These are phyloP conservation scores for Beauveria asiatica DNA, from an alignment of 2,329 filamentous ascomycete genomes.

Conservation along the genomic window DNA sequence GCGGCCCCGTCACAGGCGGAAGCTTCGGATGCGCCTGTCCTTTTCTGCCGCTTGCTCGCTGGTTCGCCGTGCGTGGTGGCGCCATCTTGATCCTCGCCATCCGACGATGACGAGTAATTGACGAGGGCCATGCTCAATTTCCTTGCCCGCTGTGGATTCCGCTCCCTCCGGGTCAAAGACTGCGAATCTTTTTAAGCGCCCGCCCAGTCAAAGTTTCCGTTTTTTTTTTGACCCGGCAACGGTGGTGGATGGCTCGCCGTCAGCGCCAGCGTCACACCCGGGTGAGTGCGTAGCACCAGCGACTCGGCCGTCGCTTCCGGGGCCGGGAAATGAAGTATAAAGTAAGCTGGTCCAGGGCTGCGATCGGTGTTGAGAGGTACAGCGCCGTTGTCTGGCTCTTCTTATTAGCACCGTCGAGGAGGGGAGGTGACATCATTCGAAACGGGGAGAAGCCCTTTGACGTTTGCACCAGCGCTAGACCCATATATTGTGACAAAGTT, in stretches of 20 bases:
- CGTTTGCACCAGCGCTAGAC: neutral
- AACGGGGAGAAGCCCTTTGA: neutral
- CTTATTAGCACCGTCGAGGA: neutral
- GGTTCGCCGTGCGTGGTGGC: neutral
- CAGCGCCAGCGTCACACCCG: neutral
- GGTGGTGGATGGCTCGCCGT: neutral
- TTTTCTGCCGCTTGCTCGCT: neutral
- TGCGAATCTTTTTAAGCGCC: neutral
- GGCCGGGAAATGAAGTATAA: neutral
- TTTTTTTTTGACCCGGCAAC: no score
- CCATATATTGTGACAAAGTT: neutral
- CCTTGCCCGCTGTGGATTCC: no score
- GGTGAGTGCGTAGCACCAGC: neutral
- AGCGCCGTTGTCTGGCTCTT: neutral
- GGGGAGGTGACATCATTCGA: neutral
- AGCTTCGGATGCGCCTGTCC: neutral
- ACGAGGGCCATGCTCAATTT: slow-evolving; percentile 48
- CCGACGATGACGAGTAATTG: slow-evolving; percentile 47
- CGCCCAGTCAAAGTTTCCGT: no score
- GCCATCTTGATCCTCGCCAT: slow-evolving; percentile 11
- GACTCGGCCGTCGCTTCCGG: neutral
- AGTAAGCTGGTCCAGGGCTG: neutral
- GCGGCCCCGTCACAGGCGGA: neutral
- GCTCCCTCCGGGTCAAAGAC: neutral
- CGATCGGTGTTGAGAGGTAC: neutral